Percentiles rank a stretch among this genome's conserved stretches.
Evolutionary conservation across 1,139 yeast genomes (phyloP).

Genomic region (Diutina pseudorugosa): DNA sequence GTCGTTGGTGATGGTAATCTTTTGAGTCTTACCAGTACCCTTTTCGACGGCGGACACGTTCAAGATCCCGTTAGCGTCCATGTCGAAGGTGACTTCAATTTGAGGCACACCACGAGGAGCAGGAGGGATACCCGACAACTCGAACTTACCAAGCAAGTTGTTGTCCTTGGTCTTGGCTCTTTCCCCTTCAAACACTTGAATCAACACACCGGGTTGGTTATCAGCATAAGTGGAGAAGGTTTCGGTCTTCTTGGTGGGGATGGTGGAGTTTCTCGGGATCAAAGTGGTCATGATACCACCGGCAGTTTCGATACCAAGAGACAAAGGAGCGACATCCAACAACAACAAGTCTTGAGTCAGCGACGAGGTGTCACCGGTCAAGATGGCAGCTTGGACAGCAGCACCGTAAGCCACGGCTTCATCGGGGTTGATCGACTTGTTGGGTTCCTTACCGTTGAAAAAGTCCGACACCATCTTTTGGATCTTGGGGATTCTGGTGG

Average conservation of each 20-base stretch:
- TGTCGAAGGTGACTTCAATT: slow-evolving; percentile 88
- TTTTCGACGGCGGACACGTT: slow-evolving; percentile 90
- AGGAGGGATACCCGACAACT: slow-evolving; percentile 91
- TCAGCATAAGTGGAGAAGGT: slow-evolving; percentile 67
- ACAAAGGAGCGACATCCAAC: slow-evolving; percentile 87
- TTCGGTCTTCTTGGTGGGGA: slow-evolving; percentile 94
- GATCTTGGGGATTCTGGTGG: slow-evolving; percentile 96
- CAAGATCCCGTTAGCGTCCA: slow-evolving; percentile 92
- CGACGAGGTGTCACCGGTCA: slow-evolving; percentile 47
- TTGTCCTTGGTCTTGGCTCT: slow-evolving; percentile 93
- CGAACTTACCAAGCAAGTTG: slow-evolving; percentile 91
- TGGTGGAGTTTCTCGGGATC: slow-evolving; percentile 93
- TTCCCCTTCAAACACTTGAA: slow-evolving; percentile 96
- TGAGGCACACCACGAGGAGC: slow-evolving; percentile 98
- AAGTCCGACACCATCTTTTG: slow-evolving; percentile 78
- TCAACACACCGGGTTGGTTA: slow-evolving; percentile 93
- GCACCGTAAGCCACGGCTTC: slow-evolving; percentile 48
- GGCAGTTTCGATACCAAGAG: slow-evolving; percentile 92
- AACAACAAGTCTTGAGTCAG: slow-evolving; percentile 36
- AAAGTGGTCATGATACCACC: slow-evolving; percentile 98
- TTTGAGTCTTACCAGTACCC: slow-evolving; percentile 83
- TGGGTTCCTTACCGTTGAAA: slow-evolving; percentile 88
- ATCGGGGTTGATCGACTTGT: slow-evolving; percentile 94
- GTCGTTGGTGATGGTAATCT: slow-evolving; percentile 91
- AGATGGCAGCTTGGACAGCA: slow-evolving; percentile 81